phyloP scores from a whole-genome alignment of 2,329 filamentous ascomycete species.

The Stagonosporopsis tanaceti region DNA sequence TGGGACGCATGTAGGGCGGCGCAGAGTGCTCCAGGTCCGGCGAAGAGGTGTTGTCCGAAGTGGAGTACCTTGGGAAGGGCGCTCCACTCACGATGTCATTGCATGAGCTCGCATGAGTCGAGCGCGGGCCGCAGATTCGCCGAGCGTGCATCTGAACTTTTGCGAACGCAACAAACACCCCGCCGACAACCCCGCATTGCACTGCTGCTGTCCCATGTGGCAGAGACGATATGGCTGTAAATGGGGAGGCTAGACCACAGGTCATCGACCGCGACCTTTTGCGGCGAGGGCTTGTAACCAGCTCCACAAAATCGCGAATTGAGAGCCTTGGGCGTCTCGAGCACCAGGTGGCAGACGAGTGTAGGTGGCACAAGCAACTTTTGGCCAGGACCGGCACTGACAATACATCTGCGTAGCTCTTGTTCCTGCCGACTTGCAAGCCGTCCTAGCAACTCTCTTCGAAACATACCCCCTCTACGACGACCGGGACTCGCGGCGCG shows the following conservation, averaged over 20 bases:
- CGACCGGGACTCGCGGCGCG: conserved; percentile 83
- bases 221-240: conserved; percentile 47
- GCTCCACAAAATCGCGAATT: conserved; percentile 58
- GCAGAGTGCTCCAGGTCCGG: conserved; percentile 22
- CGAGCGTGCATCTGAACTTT: conserved; percentile 23
- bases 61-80: conserved; percentile 25
- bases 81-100: conserved; percentile 34
- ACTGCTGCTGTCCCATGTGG: conserved; percentile 37
- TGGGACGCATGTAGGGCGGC: conserved; percentile 46
- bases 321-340: conserved; percentile 55
- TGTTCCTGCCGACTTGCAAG: conserved; percentile 54
- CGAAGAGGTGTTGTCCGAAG: conserved; percentile 19
- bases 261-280: conserved; percentile 46
- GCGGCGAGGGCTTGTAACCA: conserved; percentile 55
- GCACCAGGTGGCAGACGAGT: conserved; percentile 53
- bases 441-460: conserved; percentile 77
- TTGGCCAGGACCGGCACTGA: conserved; percentile 20
- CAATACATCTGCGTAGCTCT: conserved; percentile 45
- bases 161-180: conserved; percentile 33
- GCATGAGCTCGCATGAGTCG: conserved; percentile 21
- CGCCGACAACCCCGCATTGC: conserved; percentile 37
- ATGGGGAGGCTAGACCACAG: conserved; percentile 43
- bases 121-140: conserved; percentile 20
- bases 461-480: conserved; percentile 86
- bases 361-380: conserved; percentile 45